These are phyloP conservation scores for Schizothecium vesticola DNA, from an alignment of 495 filamentous ascomycete species.

Conservation along the genomic window DNA sequence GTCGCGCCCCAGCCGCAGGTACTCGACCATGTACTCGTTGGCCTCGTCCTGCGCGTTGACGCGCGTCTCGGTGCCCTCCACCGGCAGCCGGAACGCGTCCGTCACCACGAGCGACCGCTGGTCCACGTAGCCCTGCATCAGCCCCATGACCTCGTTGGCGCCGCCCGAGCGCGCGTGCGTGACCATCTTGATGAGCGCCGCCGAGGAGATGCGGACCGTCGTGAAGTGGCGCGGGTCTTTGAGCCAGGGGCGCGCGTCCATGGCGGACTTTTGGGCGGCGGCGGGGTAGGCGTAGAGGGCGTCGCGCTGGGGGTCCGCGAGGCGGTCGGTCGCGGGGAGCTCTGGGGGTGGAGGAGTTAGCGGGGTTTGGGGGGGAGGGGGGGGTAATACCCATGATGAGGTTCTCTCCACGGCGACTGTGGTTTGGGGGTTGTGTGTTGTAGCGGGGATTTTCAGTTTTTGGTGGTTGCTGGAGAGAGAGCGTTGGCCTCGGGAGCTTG, in stretches of 20 bases:
- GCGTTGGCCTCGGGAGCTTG: not conserved
- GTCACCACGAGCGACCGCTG: constrained; percentile 84
- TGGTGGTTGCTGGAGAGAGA: not conserved
- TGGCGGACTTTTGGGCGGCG: constrained; percentile 55
- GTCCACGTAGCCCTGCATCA: constrained; percentile 94
- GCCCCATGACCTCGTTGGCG: constrained; percentile 89
- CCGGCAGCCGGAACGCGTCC: constrained; percentile 88
- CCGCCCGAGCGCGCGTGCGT: constrained; percentile 97
- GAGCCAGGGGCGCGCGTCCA: constrained; percentile 63
- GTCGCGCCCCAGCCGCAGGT: constrained; percentile 68
- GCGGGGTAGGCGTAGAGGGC: constrained; percentile 81
- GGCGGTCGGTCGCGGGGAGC: constrained; percentile 49
- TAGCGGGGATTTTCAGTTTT: not conserved
- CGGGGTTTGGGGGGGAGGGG: not conserved
- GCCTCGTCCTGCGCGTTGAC: constrained; percentile 95
- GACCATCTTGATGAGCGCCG: constrained; percentile 97
- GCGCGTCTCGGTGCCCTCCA: constrained; percentile 95
- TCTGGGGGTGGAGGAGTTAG: constrained; percentile 46
- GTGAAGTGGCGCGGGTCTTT: constrained; percentile 88
- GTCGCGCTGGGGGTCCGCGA: constrained; percentile 81
- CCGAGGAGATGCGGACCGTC: constrained; percentile 83
- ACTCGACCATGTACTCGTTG: constrained; percentile 93
- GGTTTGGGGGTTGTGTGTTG: not conserved
- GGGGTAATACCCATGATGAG: constrained; percentile 9
- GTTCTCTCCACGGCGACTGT: not conserved